Evolutionary conservation across 2,329 filamentous ascomycete genomes (phyloP).

Genomic region (Cladosporium sphaerospermum): DNA sequence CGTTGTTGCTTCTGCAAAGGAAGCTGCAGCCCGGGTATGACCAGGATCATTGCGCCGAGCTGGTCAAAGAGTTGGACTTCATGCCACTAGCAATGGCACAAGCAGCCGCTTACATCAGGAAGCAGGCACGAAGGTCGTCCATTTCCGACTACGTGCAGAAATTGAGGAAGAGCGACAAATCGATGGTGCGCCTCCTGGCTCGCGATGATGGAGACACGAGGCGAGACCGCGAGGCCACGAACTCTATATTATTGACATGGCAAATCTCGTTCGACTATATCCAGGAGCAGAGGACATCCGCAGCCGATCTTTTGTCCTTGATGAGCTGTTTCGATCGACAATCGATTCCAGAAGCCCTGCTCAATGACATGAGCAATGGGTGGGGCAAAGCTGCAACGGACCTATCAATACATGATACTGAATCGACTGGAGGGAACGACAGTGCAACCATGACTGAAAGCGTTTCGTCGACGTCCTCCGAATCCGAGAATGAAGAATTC

Average conservation of each 20-base stretch:
- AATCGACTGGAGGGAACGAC: background rate
- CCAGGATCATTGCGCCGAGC: background rate
- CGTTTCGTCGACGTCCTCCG: background rate
- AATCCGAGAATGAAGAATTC: slow-evolving; percentile 23
- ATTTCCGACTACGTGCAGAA: slow-evolving; percentile 35
- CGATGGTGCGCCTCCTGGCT: slow-evolving; percentile 18
- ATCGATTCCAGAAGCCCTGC: slow-evolving; percentile 11
- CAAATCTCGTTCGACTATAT: slow-evolving; percentile 23
- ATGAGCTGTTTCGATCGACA: slow-evolving; percentile 42
- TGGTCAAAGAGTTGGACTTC: slow-evolving; percentile 20
- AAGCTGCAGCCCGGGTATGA: background rate
- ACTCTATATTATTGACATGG: slow-evolving; percentile 21
- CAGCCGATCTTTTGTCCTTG: slow-evolving; percentile 39
- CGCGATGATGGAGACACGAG: slow-evolving; percentile 1
- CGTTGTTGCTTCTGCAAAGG: background rate
- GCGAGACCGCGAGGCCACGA: slow-evolving; percentile 14
- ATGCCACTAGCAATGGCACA: slow-evolving; percentile 32
- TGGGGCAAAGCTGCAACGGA: no score
- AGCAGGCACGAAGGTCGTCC: slow-evolving; percentile 24
- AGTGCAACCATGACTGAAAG: background rate
- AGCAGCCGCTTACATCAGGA: slow-evolving; percentile 30
- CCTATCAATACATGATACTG: background rate
- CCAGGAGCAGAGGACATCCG: slow-evolving; percentile 16
- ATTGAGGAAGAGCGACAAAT: slow-evolving; percentile 30
- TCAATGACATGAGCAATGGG: background rate